These are phyloP conservation scores for Chaetoceros tenuissimus DNA, from an alignment of 108 stramenopile species.

Conservation along the genomic window DNA sequence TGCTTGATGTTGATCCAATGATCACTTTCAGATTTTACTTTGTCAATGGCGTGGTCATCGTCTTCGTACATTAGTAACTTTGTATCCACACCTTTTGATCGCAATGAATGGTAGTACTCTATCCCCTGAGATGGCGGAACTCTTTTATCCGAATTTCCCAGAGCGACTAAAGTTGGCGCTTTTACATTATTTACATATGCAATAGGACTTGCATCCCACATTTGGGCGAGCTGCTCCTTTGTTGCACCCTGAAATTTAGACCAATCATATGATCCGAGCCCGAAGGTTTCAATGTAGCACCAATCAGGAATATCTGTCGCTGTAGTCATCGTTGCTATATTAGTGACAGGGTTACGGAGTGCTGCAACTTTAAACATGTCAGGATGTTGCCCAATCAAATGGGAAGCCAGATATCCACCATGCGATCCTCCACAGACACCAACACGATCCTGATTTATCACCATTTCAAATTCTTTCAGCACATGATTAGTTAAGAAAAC, in stretches of 20 bases:
- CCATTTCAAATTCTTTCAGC: conserved; percentile 16
- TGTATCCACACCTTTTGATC: conserved; percentile 44
- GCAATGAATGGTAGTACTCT: conserved; percentile 68
- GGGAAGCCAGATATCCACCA: conserved; percentile 87
- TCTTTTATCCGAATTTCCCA: conserved; percentile 70
- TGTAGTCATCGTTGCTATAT: conserved; percentile 83
- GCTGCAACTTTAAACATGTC: conserved; percentile 81
- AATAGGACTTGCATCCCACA: conserved; percentile 68
- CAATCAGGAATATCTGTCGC: conserved; percentile 93
- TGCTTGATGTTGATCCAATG: conserved; percentile 66
- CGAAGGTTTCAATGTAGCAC: conserved; percentile 75
- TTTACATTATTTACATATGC: conserved; percentile 53
- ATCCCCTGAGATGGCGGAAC: conserved; percentile 72
- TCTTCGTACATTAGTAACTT: conserved; percentile 68
- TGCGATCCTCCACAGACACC: conserved; percentile 87
- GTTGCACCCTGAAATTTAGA: conserved; percentile 43
- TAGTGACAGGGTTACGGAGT: conserved; percentile 90
- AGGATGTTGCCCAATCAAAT: conserved; percentile 76
- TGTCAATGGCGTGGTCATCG: conserved; percentile 67
- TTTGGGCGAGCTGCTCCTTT: conserved; percentile 29
- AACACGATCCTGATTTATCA: conserved; percentile 38
- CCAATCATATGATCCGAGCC: conserved; percentile 44
- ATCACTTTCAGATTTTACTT: conserved; percentile 62
- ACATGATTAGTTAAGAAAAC: conserved; percentile 42
- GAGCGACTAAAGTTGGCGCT: conserved; percentile 79